Evolutionary conservation across 2,329 filamentous ascomycete genomes (phyloP), one percentile per base, ranked within the genome.

Genomic region (Cladosporium sphaerospermum): DNA sequence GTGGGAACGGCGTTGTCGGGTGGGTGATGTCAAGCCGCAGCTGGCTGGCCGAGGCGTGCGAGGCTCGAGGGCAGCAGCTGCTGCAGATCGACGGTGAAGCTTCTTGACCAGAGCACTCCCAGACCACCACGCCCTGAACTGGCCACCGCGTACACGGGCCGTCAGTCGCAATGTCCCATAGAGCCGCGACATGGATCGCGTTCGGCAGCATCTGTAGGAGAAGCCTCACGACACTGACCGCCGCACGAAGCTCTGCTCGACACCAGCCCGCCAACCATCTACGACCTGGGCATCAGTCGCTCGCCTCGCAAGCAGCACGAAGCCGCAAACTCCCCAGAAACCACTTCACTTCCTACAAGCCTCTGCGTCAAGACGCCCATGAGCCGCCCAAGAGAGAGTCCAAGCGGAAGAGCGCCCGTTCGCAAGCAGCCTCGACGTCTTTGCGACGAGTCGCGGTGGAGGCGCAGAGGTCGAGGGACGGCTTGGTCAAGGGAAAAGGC

Each of bases 371-470:
- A 41, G 59, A 63, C n/a, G 42, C 41, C 32, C 45, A n/a, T 23
- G 16, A n/a, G 13, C 1, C 16, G n/a, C 36, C 45, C 36, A 53
- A 57, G 41, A 59, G 61, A 43, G 56, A 69, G 14, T 64, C 72
- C 61, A 76, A 75, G 62, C 74, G 76, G 53, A 78, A 80, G 58
- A 67, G 70, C 6, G 64, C 68, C n/a, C 71, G 79, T 56, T 72
- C 73, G 19, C 73, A 78, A 3, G 75, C 77, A 19, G 73, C 81
- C 42, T 87, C 89, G 60, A 86, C 85, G 57, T 93, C 89, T 2
- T 75, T 96, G 32, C 83, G 92, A 52, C 81, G 90, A 54, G 89
- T 95, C 10, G 89, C 91, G 32, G 86, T 89, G 14, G 89, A 93
- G 62, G 90, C 91, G 14, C 89, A 96, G 71, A 74, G 72, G 59